A percentile compares a stretch with the other conserved stretches of the same genome.
phyloP scores from a whole-genome alignment of 495 filamentous ascomycete genomes.

The Penicillium herquei region DNA sequence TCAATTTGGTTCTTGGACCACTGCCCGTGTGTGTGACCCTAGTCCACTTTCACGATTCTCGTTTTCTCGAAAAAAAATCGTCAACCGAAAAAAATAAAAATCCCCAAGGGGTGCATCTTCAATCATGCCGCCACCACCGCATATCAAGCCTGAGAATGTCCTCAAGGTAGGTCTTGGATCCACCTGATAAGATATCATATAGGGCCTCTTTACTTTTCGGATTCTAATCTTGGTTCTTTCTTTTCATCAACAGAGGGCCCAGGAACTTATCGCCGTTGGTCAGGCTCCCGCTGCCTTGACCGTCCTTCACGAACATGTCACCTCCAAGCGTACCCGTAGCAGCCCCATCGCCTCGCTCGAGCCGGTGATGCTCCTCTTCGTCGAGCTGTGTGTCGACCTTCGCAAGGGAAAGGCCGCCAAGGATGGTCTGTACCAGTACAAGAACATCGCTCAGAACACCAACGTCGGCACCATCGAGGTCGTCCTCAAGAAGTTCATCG shows the following conservation, averaged over 20 bases:
- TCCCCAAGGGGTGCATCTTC: slow-evolving; percentile 36
- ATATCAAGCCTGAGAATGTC: slow-evolving; percentile 98
- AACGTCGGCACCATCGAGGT: slow-evolving; percentile 98
- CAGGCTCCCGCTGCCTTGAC: slow-evolving; percentile 89
- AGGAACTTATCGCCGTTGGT: slow-evolving; percentile 96
- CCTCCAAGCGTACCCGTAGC: slow-evolving; percentile 94
- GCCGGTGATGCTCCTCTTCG: slow-evolving; percentile 96
- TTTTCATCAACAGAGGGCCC: slow-evolving; percentile 61
- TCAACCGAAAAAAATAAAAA: slow-evolving; percentile 1
- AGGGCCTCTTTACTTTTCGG: background rate
- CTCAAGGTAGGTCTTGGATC: slow-evolving; percentile 64
- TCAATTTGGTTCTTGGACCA: slow-evolving; percentile 23
- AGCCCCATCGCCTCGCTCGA: slow-evolving; percentile 94
- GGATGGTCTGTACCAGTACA: slow-evolving; percentile 98
- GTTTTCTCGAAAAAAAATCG: background rate
- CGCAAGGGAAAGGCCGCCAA: slow-evolving; percentile 97
- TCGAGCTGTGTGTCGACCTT: slow-evolving; percentile 93
- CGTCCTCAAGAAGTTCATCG: slow-evolving; percentile 95
- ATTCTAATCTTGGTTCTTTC: slow-evolving; percentile 4
- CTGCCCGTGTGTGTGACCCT: slow-evolving; percentile 27
- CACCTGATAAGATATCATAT: slow-evolving; percentile 3
- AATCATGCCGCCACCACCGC: slow-evolving; percentile 91
- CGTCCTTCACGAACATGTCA: slow-evolving; percentile 98
- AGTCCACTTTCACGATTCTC: slow-evolving; percentile 2
- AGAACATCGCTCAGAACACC: slow-evolving; percentile 98